Evolutionary conservation across 305 asterid genomes (phyloP).

Genomic region (Fraxinus latifolia): DNA sequence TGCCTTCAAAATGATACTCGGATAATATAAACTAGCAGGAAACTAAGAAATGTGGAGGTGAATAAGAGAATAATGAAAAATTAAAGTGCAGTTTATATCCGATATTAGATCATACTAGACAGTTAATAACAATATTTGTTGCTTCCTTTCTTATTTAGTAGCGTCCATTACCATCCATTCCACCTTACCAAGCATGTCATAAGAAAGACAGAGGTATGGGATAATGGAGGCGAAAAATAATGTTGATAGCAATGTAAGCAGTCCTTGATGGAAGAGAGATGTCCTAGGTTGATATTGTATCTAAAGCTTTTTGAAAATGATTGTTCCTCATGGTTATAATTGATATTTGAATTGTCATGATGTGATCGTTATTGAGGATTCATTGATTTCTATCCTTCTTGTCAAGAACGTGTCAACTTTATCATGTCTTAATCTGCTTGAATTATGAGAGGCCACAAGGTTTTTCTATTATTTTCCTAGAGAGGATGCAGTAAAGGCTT

Average conservation of each 20-base stretch:
- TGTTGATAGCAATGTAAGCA: neutral
- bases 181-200: neutral
- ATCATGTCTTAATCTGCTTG: neutral
- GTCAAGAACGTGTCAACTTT: neutral
- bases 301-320: neutral
- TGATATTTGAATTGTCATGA: neutral
- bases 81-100: neutral
- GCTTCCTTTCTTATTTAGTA: neutral
- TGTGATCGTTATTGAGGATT: neutral
- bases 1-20: neutral
- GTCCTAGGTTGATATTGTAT: neutral
- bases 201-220: neutral
- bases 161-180: neutral
- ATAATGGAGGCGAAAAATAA: neutral
- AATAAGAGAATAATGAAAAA: neutral
- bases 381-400: neutral
- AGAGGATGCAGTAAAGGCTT: neutral
- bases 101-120: neutral
- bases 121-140: neutral
- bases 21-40: neutral
- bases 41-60: neutral
- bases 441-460: neutral
- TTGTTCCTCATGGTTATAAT: neutral
- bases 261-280: neutral
- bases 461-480: neutral